Evolutionary conservation across 2,329 filamentous ascomycete genomes (phyloP).

Genomic region (Nannizzia gypsea): DNA sequence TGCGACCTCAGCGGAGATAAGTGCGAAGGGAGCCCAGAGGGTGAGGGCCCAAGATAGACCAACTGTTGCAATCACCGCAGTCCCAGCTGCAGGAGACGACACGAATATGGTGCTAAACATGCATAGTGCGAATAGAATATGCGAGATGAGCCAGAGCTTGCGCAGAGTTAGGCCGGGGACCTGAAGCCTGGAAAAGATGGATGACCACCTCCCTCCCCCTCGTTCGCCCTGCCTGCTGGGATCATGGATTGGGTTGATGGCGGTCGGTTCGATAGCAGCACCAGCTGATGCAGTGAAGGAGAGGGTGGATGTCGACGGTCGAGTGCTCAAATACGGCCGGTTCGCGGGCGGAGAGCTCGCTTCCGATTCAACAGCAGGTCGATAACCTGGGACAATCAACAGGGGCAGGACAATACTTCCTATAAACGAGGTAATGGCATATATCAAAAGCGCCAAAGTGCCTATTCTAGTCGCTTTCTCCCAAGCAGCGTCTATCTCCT

Average conservation of each 20-base stretch:
- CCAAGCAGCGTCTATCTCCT: constrained; percentile 67
- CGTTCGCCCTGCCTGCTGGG: constrained; percentile 10
- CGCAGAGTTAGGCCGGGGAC: constrained; percentile 79
- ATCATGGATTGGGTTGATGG: constrained; percentile 2
- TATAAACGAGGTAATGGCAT: constrained; percentile 70
- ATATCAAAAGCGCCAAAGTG: constrained; percentile 78
- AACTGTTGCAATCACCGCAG: constrained; percentile 64
- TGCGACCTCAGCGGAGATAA: constrained; percentile 86
- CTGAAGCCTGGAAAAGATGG: constrained; percentile 49
- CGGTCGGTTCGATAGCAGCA: constrained; percentile 18
- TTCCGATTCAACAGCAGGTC: constrained; percentile 12
- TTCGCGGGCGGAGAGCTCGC: constrained; percentile 11
- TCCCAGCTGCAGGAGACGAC: constrained; percentile 57
- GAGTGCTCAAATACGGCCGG: constrained; percentile 17
- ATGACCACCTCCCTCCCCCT: constrained; percentile 16
- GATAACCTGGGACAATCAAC: constrained; percentile 71
- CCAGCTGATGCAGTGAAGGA: constrained; percentile 24
- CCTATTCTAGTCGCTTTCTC: constrained; percentile 76
- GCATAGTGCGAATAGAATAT: constrained; percentile 68
- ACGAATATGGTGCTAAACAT: constrained; percentile 81
- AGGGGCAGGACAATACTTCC: constrained; percentile 77
- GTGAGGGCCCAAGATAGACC: constrained; percentile 89
- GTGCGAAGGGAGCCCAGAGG: constrained; percentile 88
- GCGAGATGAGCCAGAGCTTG: constrained; percentile 72
- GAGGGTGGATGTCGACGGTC: constrained; percentile 24